A percentile compares a stretch with the other conserved stretches of the same genome.
phyloP scores from a whole-genome alignment of 345 rosid species.

The Citrus sinensis region DVS_A1.0 CM039161.1:1586001-1586500 shows the following conservation, averaged over 20 bases:
- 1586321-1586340: neutral
- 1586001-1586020: constrained; percentile 3
- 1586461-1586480: constrained; percentile 47
- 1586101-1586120: constrained; percentile 68
- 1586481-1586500: constrained; percentile 65
- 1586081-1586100: constrained; percentile 32
- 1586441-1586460: constrained; percentile 70
- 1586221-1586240: neutral
- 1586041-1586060: neutral
- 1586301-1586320: neutral
- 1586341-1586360: neutral
- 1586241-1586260: neutral
- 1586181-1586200: constrained; percentile 87
- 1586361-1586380: constrained; percentile 77
- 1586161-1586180: constrained; percentile 90
- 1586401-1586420: constrained; percentile 67
- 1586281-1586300: too few species aligned
- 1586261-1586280: neutral
- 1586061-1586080: neutral
- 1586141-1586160: constrained; percentile 75
- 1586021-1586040: neutral
- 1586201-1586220: constrained; percentile 36
- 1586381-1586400: constrained; percentile 72
- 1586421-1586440: constrained; percentile 97
- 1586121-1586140: constrained; percentile 94